Percentiles rank a stretch among this genome's conserved stretches.
phyloP scores from a whole-genome alignment of 805 yeast genomes.

The Yarrowia keelungensis region DNA sequence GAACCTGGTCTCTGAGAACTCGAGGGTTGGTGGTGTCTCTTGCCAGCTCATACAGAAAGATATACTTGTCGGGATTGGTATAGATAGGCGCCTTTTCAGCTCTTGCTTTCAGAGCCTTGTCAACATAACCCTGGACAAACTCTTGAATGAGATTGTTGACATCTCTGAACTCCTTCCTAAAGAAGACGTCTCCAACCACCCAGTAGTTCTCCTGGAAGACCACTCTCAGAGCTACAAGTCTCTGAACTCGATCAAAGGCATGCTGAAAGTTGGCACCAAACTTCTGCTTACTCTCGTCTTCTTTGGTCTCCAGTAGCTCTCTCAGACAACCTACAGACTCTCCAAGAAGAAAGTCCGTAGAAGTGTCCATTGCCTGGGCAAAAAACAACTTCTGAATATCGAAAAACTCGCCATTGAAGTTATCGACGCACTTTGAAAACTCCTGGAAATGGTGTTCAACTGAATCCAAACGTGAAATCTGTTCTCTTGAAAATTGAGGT shows the following conservation, averaged over 20 bases:
- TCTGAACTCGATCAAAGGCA: constrained; percentile 44
- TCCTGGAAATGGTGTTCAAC: constrained; percentile 46
- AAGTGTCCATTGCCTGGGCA: constrained; percentile 38
- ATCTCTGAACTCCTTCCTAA: constrained; percentile 45
- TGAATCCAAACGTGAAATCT: constrained; percentile 42
- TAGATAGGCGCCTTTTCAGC: constrained; percentile 41
- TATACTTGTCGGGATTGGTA: constrained; percentile 51
- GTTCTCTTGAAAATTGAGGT: constrained; percentile 18
- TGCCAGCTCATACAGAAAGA: constrained; percentile 58
- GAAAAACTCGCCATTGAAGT: constrained; percentile 35
- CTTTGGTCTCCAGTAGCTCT: constrained; percentile 31
- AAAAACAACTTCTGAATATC: constrained; percentile 48
- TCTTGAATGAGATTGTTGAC: constrained; percentile 44
- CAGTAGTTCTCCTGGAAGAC: constrained; percentile 43
- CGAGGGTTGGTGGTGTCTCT: constrained; percentile 58
- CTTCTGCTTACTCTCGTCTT: constrained; percentile 35
- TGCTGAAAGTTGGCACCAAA: constrained; percentile 35
- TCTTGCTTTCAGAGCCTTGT: constrained; percentile 49
- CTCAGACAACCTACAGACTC: constrained; percentile 46
- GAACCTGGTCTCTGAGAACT: constrained; percentile 56
- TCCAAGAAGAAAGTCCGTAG: constrained; percentile 50
- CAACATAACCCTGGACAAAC: constrained; percentile 54
- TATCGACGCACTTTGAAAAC: constrained; percentile 29
- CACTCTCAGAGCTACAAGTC: constrained; percentile 40
- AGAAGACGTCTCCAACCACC: constrained; percentile 45